Percentiles rank a stretch among this genome's conserved stretches.
These are phyloP conservation scores for Monosporascus ibericus DNA, from an alignment of 2,329 filamentous ascomycete species.

Conservation along the genomic window DNA sequence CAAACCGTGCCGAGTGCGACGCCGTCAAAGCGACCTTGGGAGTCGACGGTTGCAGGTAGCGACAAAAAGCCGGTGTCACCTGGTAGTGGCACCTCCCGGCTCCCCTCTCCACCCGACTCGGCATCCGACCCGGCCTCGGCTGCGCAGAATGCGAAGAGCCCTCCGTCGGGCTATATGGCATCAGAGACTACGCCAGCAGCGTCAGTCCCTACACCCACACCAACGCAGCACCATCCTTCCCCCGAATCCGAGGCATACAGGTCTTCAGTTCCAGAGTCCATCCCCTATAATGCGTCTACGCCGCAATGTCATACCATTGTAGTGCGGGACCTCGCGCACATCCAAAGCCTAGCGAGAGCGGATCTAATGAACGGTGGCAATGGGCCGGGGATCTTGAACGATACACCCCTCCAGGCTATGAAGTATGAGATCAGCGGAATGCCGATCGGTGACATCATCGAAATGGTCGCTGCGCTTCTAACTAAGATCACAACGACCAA, in stretches of 20 bases:
- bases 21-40: slow-evolving; percentile 24
- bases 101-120: slow-evolving; percentile 50
- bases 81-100: slow-evolving; percentile 37
- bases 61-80: slow-evolving; percentile 23
- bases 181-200: slow-evolving; percentile 26
- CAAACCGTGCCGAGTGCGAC: slow-evolving; percentile 16
- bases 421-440: slow-evolving; percentile 95
- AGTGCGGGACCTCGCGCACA: slow-evolving; percentile 83
- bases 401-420: slow-evolving; percentile 47
- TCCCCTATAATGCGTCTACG: slow-evolving; percentile 29
- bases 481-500: slow-evolving; percentile 98
- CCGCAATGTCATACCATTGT: slow-evolving; percentile 56
- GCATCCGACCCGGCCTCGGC: slow-evolving; percentile 32
- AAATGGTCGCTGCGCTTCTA: slow-evolving; percentile 94
- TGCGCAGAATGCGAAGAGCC: slow-evolving; percentile 34
- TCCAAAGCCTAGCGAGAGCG: slow-evolving; percentile 79
- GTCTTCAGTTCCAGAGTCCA: slow-evolving; percentile 17
- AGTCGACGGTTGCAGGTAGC: slow-evolving; percentile 14
- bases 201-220: slow-evolving; percentile 15
- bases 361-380: slow-evolving; percentile 56
- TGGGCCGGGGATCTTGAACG: slow-evolving; percentile 43
- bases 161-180: slow-evolving; percentile 41
- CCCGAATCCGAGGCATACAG: slow-evolving; percentile 20
- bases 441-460: slow-evolving; percentile 95
- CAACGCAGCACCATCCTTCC: slow-evolving; percentile 23